Percentiles rank a stretch among this genome's conserved stretches.
These are phyloP conservation scores for Entophlyctis luteolus DNA, from an alignment of 192 early-diverging fungal genomes.

Conservation along the genomic window DNA sequence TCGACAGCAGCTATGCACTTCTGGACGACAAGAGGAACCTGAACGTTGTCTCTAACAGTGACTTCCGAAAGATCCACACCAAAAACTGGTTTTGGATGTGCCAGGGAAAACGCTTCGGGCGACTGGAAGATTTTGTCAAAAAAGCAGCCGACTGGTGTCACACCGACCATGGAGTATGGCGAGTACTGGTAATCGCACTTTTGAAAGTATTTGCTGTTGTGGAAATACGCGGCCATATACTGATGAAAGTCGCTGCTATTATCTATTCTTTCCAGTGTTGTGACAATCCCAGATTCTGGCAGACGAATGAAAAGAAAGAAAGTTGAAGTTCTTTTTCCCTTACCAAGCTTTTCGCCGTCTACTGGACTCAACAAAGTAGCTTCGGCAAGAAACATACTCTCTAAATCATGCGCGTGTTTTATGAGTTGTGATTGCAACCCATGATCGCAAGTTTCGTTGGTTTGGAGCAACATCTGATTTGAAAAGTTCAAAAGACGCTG, in stretches of 20 bases:
- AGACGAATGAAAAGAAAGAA: background rate
- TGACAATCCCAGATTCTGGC: slow-evolving; percentile 29
- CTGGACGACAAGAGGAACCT: slow-evolving; percentile 72
- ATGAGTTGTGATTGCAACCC: slow-evolving; percentile 62
- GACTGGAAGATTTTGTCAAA: slow-evolving; percentile 34
- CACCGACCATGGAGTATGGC: slow-evolving; percentile 32
- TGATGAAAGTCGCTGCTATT: slow-evolving; percentile 43
- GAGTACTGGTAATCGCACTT: slow-evolving; percentile 42
- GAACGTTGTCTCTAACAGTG: slow-evolving; percentile 65
- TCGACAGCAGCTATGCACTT: slow-evolving; percentile 85
- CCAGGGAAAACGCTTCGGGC: slow-evolving; percentile 51
- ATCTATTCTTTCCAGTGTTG: slow-evolving; percentile 38
- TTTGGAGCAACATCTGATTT: slow-evolving; percentile 60
- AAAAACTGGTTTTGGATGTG: slow-evolving; percentile 74
- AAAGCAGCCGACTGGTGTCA: background rate
- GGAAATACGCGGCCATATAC: slow-evolving; percentile 30
- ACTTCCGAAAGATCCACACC: slow-evolving; percentile 66
- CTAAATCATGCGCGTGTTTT: slow-evolving; percentile 52
- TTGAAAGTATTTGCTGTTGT: slow-evolving; percentile 28
- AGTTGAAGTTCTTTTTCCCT: background rate
- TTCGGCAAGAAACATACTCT: slow-evolving; percentile 70
- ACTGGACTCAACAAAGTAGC: slow-evolving; percentile 63
- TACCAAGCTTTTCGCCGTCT: slow-evolving; percentile 26
- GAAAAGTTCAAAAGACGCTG: background rate
- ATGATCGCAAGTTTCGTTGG: slow-evolving; percentile 79